A percentile compares a stretch with the other conserved stretches of the same genome.
Evolutionary conservation across 441 rosid genomes (phyloP).

Genomic region (Melastoma candidum): DNA sequence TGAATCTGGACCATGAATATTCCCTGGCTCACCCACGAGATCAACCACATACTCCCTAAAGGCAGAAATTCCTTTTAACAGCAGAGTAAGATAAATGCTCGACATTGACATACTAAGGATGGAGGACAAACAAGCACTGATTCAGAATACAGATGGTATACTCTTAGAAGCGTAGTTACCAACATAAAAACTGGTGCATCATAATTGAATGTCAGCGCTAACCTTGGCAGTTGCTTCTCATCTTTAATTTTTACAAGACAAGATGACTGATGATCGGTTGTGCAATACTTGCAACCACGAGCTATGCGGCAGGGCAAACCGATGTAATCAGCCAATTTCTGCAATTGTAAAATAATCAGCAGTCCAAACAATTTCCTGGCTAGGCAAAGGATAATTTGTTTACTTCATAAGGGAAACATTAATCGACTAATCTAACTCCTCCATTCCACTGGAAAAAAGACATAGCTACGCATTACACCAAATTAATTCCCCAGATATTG

Average conservation of each 20-base stretch:
- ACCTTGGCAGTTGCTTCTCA: constrained; percentile 61
- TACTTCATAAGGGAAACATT: too few species aligned
- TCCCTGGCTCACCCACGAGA: constrained; percentile 89
- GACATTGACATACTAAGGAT: too few species aligned
- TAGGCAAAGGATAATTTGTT: too few species aligned
- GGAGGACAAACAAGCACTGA: too few species aligned
- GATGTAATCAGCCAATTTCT: constrained; percentile 91
- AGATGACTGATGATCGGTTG: constrained; percentile 72
- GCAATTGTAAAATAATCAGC: constrained; percentile 19
- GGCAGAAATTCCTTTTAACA: constrained; percentile 12
- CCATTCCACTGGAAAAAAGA: too few species aligned
- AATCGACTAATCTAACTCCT: too few species aligned
- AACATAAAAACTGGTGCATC: not conserved
- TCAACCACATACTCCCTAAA: constrained; percentile 95
- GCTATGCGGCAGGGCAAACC: constrained; percentile 98
- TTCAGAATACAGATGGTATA: too few species aligned
- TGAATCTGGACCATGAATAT: constrained; percentile 77
- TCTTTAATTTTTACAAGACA: constrained; percentile 91
- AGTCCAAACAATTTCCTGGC: too few species aligned
- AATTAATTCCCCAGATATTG: not conserved
- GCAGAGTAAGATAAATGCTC: too few species aligned
- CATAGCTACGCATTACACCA: too few species aligned
- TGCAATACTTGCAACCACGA: constrained; percentile 84
- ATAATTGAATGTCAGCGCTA: not conserved
- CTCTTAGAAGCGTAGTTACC: not conserved